These are phyloP conservation scores for Fusarium torreyae DNA, from an alignment of 2,329 filamentous ascomycete genomes.

Conservation along the genomic window DNA sequence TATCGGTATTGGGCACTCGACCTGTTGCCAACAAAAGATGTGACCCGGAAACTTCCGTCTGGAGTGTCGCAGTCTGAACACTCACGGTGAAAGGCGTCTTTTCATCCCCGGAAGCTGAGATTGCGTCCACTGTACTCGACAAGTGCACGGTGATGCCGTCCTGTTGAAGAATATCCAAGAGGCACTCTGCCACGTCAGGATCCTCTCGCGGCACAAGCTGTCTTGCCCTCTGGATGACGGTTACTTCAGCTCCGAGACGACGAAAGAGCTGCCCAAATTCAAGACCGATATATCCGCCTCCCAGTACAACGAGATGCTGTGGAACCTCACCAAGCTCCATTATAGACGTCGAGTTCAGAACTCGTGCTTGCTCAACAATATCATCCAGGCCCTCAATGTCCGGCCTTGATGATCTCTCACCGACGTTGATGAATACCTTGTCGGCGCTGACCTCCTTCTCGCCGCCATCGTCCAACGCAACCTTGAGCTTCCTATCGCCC, in stretches of 20 bases:
- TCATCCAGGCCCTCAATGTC: slow-evolving; percentile 56
- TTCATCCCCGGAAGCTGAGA: slow-evolving; percentile 31
- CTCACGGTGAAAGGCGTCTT: slow-evolving; percentile 39
- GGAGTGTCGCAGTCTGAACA: slow-evolving; percentile 39
- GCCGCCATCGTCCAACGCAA: slow-evolving; percentile 52
- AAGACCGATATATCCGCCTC: slow-evolving; percentile 67
- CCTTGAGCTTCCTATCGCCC: slow-evolving; percentile 56
- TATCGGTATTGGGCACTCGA: slow-evolving; percentile 65
- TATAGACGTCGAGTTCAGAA: slow-evolving; percentile 64
- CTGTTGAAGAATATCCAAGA: slow-evolving; percentile 61
- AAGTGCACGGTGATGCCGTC: slow-evolving; percentile 64
- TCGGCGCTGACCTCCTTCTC: slow-evolving; percentile 56
- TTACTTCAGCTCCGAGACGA: slow-evolving; percentile 65
- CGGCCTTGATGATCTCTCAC: slow-evolving; percentile 60
- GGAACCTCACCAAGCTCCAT: slow-evolving; percentile 64
- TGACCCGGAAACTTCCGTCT: slow-evolving; percentile 55
- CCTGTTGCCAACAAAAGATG: slow-evolving; percentile 67
- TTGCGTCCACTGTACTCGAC: slow-evolving; percentile 51
- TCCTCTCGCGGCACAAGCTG: slow-evolving; percentile 65
- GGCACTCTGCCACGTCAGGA: slow-evolving; percentile 60
- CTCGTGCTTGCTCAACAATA: slow-evolving; percentile 51
- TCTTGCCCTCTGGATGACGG: slow-evolving; percentile 60
- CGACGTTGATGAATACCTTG: slow-evolving; percentile 63
- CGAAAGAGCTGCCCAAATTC: slow-evolving; percentile 69
- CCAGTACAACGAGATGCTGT: slow-evolving; percentile 64